Evolutionary conservation across 257 asterid species (phyloP).

Genomic region (Solanum tacnaense): DNA sequence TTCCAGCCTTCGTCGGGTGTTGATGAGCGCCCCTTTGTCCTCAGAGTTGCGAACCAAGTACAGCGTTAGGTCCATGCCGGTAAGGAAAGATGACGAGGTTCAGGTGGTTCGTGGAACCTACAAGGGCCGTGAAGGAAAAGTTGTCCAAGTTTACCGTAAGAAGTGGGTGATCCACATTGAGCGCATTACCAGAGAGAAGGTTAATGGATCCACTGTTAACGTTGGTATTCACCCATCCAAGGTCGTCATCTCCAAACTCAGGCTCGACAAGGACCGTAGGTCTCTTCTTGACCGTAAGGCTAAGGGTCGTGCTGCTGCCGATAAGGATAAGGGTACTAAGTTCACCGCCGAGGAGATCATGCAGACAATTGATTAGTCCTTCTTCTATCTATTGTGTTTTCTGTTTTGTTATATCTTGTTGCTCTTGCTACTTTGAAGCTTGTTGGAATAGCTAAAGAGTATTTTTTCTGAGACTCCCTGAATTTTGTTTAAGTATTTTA

Average conservation of each 20-base stretch:
- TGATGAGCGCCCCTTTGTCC: constrained; percentile 75
- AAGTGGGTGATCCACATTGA: constrained; percentile 92
- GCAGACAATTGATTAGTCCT: constrained; percentile 55
- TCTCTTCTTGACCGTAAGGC: constrained; percentile 78
- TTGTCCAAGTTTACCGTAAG: constrained; percentile 78
- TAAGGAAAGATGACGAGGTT: constrained; percentile 84
- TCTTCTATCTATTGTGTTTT: neutral
- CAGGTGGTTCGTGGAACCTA: constrained; percentile 80
- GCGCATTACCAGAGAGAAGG: constrained; percentile 81
- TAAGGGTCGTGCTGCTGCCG: constrained; percentile 75
- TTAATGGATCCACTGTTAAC: constrained; percentile 74
- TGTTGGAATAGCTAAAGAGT: neutral
- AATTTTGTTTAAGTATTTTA: constrained; percentile 1
- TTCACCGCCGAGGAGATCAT: constrained; percentile 68
- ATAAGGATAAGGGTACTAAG: constrained; percentile 84
- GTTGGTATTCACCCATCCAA: constrained; percentile 75
- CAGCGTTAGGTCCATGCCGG: constrained; percentile 75
- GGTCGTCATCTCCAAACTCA: constrained; percentile 63
- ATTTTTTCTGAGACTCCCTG: neutral
- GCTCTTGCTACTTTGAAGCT: neutral
- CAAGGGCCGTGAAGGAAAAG: constrained; percentile 89
- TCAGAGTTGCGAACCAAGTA: constrained; percentile 59
- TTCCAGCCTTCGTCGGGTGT: constrained; percentile 70
- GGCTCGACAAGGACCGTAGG: constrained; percentile 78
- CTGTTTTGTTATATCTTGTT: neutral